Evolutionary conservation across 257 asterid genomes (phyloP), one percentile per base, ranked within the genome.

Genomic region (Coffea eugenioides): DNA sequence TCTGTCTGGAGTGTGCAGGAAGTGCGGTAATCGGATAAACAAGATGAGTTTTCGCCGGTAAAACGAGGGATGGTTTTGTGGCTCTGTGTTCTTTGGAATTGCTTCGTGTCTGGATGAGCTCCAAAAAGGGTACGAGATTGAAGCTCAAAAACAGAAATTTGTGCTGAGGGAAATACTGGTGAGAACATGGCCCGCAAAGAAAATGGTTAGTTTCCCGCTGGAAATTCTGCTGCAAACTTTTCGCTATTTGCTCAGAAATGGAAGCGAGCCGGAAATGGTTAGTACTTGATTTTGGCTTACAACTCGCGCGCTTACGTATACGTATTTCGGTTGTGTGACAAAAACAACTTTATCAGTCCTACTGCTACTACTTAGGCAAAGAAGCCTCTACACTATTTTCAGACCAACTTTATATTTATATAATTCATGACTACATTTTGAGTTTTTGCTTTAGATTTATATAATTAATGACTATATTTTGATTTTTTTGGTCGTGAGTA

Each of bases 171-270:
- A 59, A 81, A 82, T 52, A 88, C 74, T 31, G 84, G 86, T 12
- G 92, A 86, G 86, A 91, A 88, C 97, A 93, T 92, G 73, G 77
- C 67, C 74, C 3, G 48, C n/a, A 8, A 14, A 48, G 54, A 8
- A 67, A 45, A 45, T 54, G 66, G 80, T 34, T 75, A 41, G 52
- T 68, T 56, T 54, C 80, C 80, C 76, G 5, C 78, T 43, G 25
- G 7, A 31, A 31, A 25, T 48, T 25, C 46, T 46, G 12, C n/a
- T n/a, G 62, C 36, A 64, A 25, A 64, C 16, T n/a, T 10, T n/a
- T 25, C 5, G 39, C 6, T 25, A 15, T 23, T n/a, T 9, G 36
- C 36, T 6, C 10, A 10, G 62, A n/a, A 45, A 48, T 45, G 76
- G 39, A 11, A 48, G 59, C 34, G 11, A 12, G n/a, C n/a, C 57